Evolutionary conservation across 2,329 filamentous ascomycete genomes (phyloP), one percentile per base, ranked within the genome.

Genomic region (Cordyceps cicadae): DNA sequence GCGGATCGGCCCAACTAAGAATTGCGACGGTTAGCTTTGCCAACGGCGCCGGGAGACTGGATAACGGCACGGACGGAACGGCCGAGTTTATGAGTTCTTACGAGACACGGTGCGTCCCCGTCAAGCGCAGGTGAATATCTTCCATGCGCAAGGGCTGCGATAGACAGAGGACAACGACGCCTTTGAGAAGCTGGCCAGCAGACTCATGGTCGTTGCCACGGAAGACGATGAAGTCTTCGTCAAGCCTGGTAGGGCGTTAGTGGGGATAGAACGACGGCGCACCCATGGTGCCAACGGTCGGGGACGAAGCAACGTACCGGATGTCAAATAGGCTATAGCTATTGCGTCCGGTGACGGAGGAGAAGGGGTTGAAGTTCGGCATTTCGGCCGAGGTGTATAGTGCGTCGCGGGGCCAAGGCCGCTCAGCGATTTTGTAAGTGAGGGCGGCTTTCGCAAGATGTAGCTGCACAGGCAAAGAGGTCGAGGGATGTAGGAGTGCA

Each of bases 151-250:
- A 75, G 0, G 86, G 77, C 46, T 87, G 79, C 24, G 85, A 84
- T 41, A 93, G 77, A 69, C 89, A 92, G 41, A 93, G 78, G 41
- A 92, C 87, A 37, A 93, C 75, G 26, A 83, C 84, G 52, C 90
- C 90, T 69, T 87, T 89, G 65, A 94, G 75, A 59, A 89, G 75
- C 67, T 90, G 88, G 63, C 87, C 89, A 49, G 88, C 83, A 52
- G 89, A 88, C 70, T 93, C 90, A 70, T 88, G 81, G 61, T 90
- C 86, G 66, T 77, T 81, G 63, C 90, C 90, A 58, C 89, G 86
- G 64, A 94, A 87, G 34, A 93, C 86, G 62, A 93, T 84, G 61
- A 92, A 89, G 68, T 90, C 87, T 68, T 88, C 87, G 57, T 92
- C 88, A 63, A 92, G 81, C 57, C 89, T 92, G 68, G 19, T 45